Conservation (phyloP, 2,329 filamentous ascomycete genomes). For the Macrophomina pseudophaseolina region DNA sequence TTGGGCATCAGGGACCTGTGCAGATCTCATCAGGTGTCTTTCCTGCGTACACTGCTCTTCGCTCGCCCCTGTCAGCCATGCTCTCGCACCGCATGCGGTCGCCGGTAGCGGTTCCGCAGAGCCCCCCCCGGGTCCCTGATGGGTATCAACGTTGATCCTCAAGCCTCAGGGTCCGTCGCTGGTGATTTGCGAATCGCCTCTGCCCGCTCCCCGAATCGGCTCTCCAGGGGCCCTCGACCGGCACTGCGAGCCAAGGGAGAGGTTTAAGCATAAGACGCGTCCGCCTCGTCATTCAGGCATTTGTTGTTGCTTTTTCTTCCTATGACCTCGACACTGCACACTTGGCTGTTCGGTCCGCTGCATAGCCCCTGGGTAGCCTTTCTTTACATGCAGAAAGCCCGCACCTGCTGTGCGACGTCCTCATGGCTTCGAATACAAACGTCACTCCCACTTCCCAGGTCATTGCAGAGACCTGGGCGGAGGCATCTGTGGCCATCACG, state of each 20-base stretch:
- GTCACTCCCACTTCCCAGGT: slow-evolving; percentile 3
- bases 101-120: slow-evolving; percentile 1
- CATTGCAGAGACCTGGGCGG: slow-evolving; percentile 4
- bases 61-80: not conserved
- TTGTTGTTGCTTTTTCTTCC: not conserved
- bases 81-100: not conserved
- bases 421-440: slow-evolving; percentile 3
- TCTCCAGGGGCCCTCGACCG: not conserved
- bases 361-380: not conserved
- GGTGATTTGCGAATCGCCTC: not conserved
- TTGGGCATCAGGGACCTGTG: slow-evolving; percentile 4
- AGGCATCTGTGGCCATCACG: not conserved
- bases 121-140: slow-evolving; percentile 3
- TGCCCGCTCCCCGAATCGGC: not conserved
- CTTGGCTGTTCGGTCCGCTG: not conserved
- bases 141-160: not conserved
- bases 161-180: not conserved
- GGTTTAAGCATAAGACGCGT: slow-evolving; percentile 3
- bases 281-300: not conserved
- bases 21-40: slow-evolving; percentile 6
- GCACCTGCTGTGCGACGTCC: not conserved
- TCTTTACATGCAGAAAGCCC: slow-evolving; percentile 7
- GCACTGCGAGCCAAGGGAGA: not conserved
- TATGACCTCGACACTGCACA: not conserved
- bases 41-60: not conserved